phyloP scores from a whole-genome alignment of 345 rosid species.

The Salix koriyanagi region DNA sequence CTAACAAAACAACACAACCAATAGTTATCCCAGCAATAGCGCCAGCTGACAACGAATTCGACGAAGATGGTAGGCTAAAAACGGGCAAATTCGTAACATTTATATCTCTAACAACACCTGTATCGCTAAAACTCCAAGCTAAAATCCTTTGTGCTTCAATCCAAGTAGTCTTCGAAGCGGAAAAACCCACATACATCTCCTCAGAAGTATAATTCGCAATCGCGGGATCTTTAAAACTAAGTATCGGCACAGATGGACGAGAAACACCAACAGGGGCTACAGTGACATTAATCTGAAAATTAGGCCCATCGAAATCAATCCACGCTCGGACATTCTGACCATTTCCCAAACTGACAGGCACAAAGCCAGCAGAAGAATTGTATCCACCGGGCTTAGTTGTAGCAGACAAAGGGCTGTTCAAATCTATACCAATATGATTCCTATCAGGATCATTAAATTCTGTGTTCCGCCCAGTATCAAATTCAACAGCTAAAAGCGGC shows the following conservation, averaged over 20 bases:
- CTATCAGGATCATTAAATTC: constrained; percentile 63
- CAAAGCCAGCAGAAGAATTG: constrained; percentile 47
- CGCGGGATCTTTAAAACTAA: constrained; percentile 45
- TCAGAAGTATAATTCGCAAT: constrained; percentile 72
- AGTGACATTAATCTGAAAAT: constrained; percentile 64
- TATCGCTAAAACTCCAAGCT: constrained; percentile 86
- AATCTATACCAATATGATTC: constrained; percentile 73
- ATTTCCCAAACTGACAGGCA: constrained; percentile 52
- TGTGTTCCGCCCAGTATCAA: constrained; percentile 63
- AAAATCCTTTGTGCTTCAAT: constrained; percentile 61
- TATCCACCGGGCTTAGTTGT: constrained; percentile 42
- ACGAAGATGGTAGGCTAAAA: constrained; percentile 39
- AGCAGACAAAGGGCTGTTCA: constrained; percentile 49
- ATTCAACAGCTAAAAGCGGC: constrained; percentile 74
- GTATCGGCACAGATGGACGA: constrained; percentile 55
- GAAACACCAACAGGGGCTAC: constrained; percentile 65
- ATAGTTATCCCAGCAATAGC: constrained; percentile 63
- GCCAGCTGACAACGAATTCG: constrained; percentile 50
- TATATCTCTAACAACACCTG: constrained; percentile 52
- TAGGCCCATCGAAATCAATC: constrained; percentile 70
- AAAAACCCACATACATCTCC: constrained; percentile 78
- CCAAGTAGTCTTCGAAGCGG: constrained; percentile 70
- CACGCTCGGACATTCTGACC: constrained; percentile 78
- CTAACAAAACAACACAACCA: constrained; percentile 42
- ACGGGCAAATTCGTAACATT: constrained; percentile 60